Percentiles rank a stretch among this genome's conserved stretches.
Conservation (phyloP, 192 early-diverging fungal genomes). For the Phycomyces blakesleeanus region DNA sequence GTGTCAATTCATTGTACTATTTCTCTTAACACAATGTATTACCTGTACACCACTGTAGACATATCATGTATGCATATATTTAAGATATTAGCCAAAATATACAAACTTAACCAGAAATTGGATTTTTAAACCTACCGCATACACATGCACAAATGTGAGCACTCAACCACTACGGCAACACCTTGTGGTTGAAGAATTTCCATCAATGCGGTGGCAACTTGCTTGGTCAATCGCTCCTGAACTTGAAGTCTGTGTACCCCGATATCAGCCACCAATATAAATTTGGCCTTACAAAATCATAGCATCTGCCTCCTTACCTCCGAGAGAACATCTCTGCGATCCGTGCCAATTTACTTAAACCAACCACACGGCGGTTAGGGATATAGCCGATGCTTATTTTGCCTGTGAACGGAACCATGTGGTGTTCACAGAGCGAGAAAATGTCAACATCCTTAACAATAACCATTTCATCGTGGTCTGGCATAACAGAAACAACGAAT, state of each 20-base stretch:
- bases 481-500: not conserved
- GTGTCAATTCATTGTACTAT: not conserved
- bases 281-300: not conserved
- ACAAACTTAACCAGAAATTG: not conserved
- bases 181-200: conserved; percentile 93
- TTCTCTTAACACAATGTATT: not conserved
- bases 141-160: conserved; percentile 58
- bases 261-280: not conserved
- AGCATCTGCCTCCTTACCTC: conserved; percentile 15
- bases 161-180: conserved; percentile 97
- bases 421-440: conserved; percentile 97
- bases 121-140: conserved; percentile 17
- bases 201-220: conserved; percentile 86
- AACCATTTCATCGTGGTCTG: conserved; percentile 98
- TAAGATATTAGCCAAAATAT: too few relatives aligned
- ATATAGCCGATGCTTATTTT: conserved; percentile 98
- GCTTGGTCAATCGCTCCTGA: conserved; percentile 98
- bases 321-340: conserved; percentile 98
- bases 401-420: conserved; percentile 96
- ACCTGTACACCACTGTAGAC: conserved; percentile 9
- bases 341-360: conserved; percentile 93
- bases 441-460: conserved; percentile 97
- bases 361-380: conserved; percentile 90
- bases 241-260: conserved; percentile 71
- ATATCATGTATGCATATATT: too few relatives aligned